These are phyloP conservation scores for Fusarium hainanense DNA, from an alignment of 2,329 filamentous ascomycete genomes.

Conservation along the genomic window DNA sequence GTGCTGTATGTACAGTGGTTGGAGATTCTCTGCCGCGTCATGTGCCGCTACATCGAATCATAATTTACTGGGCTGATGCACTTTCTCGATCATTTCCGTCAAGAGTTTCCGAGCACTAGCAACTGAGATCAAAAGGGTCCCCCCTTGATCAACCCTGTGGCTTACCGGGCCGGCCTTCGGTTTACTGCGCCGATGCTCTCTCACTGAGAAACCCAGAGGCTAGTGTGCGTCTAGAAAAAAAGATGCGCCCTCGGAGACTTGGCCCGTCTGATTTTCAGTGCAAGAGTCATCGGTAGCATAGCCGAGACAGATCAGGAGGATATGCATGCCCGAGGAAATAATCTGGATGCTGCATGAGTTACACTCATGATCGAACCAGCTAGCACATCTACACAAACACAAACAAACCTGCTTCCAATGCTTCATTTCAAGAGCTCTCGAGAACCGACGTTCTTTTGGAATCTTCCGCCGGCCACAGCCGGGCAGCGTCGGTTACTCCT, in stretches of 20 bases:
- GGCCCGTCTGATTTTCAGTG: slow-evolving; percentile 24
- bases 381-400: slow-evolving; percentile 1
- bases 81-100: slow-evolving; percentile 27
- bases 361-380: slow-evolving; percentile 2
- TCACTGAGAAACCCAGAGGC: slow-evolving; percentile 12
- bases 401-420: not conserved
- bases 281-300: slow-evolving; percentile 26
- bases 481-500: slow-evolving; percentile 36
- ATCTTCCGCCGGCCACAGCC: slow-evolving; percentile 21
- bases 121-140: slow-evolving; percentile 26
- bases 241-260: slow-evolving; percentile 17
- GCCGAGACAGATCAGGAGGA: slow-evolving; percentile 32
- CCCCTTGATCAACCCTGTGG: slow-evolving; percentile 10
- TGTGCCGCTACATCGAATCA: slow-evolving; percentile 34
- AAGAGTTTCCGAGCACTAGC: slow-evolving; percentile 7
- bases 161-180: slow-evolving; percentile 37
- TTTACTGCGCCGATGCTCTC: slow-evolving; percentile 18
- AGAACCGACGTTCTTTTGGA: not conserved
- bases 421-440: slow-evolving; percentile 1
- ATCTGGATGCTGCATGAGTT: slow-evolving; percentile 16
- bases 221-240: slow-evolving; percentile 31
- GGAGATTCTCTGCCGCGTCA: slow-evolving; percentile 24
- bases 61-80: slow-evolving; percentile 26
- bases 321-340: slow-evolving; percentile 10
- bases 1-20: not conserved